Percentiles rank a stretch among this genome's conserved stretches.
phyloP scores from a whole-genome alignment of 306 rosid species.

The Pyrus pyrifolia region DNA sequence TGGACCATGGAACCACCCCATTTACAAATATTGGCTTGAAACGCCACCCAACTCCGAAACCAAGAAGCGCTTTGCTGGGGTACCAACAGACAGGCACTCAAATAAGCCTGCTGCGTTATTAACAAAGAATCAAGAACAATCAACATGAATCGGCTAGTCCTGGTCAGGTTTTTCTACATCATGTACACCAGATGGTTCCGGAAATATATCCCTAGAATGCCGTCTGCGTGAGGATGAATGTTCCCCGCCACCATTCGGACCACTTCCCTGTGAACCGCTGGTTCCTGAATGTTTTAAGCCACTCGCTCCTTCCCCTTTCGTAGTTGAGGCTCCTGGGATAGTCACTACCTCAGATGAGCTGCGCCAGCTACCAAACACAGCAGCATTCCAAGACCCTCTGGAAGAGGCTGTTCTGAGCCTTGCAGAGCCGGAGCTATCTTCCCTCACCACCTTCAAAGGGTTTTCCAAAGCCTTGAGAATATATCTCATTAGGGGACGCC shows the following conservation, averaged over 20 bases:
- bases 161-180: conserved; percentile 53
- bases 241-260: conserved; percentile 42
- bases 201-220: conserved; percentile 66
- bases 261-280: conserved; percentile 63
- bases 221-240: conserved; percentile 65
- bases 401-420: conserved; percentile 71
- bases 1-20: conserved; percentile 18
- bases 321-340: conserved; percentile 44
- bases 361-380: conserved; percentile 93
- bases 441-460: conserved; percentile 91
- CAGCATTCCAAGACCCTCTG: conserved; percentile 92
- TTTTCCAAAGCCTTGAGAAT: conserved; percentile 86
- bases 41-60: conserved; percentile 17
- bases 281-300: conserved; percentile 74
- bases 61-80: conserved; percentile 17
- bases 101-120: conserved; percentile 47
- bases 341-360: conserved; percentile 58
- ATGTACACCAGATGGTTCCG: conserved; percentile 59
- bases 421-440: conserved; percentile 65
- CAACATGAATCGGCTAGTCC: conserved; percentile 26
- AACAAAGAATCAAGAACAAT: conserved; percentile 43
- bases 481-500: conserved; percentile 81
- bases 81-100: conserved; percentile 33
- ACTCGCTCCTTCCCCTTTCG: conserved; percentile 48
- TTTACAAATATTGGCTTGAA: conserved; percentile 10